Evolutionary conservation across 78 protist genomes (phyloP), one percentile per base, ranked within the genome.

Genomic region (Dictyostelium brefeldianum): DNA sequence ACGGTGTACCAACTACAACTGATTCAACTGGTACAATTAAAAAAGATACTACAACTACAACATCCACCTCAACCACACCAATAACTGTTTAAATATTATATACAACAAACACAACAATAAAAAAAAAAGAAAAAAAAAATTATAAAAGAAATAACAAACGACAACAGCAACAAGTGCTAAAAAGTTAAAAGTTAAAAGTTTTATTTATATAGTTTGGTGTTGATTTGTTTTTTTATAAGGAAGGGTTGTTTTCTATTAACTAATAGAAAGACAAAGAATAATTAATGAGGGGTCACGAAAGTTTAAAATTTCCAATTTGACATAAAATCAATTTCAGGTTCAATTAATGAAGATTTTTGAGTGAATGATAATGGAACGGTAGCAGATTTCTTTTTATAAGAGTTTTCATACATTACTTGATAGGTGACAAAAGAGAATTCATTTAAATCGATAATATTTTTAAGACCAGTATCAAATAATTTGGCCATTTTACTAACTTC

Each of bases 401-500:
- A 29, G 8, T 17, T 46, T 59, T 84, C 92, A 74, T 73, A 84
- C 56, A 84, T 25, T 5, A n/a, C 20, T 75, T 71, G 70, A 74
- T 84, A 84, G 41, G 81, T 43, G 47, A 41, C 25, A 18, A 46
- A 22, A 12, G 78, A 15, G 22, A 75, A 84, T 31, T 84, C 92
- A 47, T 51, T 17, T 18, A 48, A 22, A 62, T 53, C 70, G 4
- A 74, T 43, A 22, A 51, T 25, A 36, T 51, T 56, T 36, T 71
- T 74, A 27, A 84, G 51, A 71, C 80, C 92, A n/a, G 14, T 11
- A 47, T 84, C 92, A 59, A 84, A 84, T 22, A 84, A 10, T 27
- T 74, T 84, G 2, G 82, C 74, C 70, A 84, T 53, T 36, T 84
- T 84, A 67, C 81, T 84, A 10, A 84, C 75, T 41, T 84, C 83